Evolutionary conservation across 805 yeast genomes (phyloP).

Genomic region (Priceomyces fermenticarens): DNA sequence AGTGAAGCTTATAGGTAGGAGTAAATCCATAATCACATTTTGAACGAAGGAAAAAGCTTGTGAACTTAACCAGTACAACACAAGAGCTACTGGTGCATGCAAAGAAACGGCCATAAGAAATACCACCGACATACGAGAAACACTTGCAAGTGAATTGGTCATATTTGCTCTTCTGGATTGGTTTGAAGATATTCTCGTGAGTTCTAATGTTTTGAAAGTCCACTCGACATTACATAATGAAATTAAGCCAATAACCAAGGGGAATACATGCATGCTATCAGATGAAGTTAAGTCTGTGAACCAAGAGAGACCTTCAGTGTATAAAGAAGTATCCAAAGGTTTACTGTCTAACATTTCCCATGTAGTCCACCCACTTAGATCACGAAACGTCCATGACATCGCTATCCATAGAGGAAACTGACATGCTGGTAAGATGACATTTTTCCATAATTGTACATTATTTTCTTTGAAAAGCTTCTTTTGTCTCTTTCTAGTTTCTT

Average conservation of each 20-base stretch:
- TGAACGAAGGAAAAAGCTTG: conserved; percentile 74
- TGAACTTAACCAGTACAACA: conserved; percentile 89
- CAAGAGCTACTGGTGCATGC: conserved; percentile 81
- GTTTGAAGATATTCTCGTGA: conserved; percentile 41
- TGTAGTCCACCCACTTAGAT: conserved; percentile 65
- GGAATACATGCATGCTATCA: conserved; percentile 64
- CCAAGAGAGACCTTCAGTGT: conserved; percentile 61
- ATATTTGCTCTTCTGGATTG: conserved; percentile 52
- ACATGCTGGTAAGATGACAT: conserved; percentile 66
- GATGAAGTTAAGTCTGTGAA: conserved; percentile 53
- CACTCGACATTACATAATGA: conserved; percentile 81
- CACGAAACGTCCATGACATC: conserved; percentile 71
- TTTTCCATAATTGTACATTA: conserved; percentile 78
- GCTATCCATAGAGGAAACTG: conserved; percentile 89
- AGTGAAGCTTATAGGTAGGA: conserved; percentile 55
- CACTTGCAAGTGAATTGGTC: conserved; percentile 61
- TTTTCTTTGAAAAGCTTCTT: conserved; percentile 63
- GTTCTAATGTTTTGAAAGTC: conserved; percentile 63
- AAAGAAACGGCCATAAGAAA: conserved; percentile 80
- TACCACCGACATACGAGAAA: conserved; percentile 72
- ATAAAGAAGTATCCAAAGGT: conserved; percentile 49
- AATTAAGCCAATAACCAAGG: conserved; percentile 66
- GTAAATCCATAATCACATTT: conserved; percentile 64
- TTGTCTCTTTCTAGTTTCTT: conserved; percentile 77
- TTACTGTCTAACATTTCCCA: conserved; percentile 40